Conservation (phyloP, 495 filamentous ascomycete species). For the Terfezia claveryi region DNA sequence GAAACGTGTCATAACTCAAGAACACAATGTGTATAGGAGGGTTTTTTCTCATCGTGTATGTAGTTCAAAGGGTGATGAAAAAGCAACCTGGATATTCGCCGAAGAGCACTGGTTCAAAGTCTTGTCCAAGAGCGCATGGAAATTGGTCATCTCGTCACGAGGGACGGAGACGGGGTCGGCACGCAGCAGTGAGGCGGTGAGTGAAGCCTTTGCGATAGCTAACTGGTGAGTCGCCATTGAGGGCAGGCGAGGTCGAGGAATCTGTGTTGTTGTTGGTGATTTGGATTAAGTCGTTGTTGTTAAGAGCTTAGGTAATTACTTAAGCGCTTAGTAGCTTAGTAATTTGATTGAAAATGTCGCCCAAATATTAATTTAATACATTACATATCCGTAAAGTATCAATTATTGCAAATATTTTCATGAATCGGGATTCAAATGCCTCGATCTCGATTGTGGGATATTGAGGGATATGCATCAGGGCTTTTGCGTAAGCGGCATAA, state of each 20-base stretch:
- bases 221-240: conserved; percentile 52
- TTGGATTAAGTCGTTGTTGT: too few relatives aligned
- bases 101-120: conserved; percentile 53
- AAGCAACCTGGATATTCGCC: conserved; percentile 89
- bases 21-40: conserved; percentile 19
- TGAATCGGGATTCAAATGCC: too few relatives aligned
- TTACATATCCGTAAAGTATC: too few relatives aligned
- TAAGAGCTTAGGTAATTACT: too few relatives aligned
- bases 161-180: conserved; percentile 44
- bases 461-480: too few relatives aligned
- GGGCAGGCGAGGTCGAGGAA: background rate
- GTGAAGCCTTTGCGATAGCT: conserved; percentile 60
- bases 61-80: conserved; percentile 2
- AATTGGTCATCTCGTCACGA: conserved; percentile 47
- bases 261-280: too few relatives aligned
- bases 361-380: too few relatives aligned
- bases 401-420: too few relatives aligned
- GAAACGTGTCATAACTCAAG: conserved; percentile 1
- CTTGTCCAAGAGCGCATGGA: conserved; percentile 45
- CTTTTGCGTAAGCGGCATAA: too few relatives aligned
- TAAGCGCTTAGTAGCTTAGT: too few relatives aligned
- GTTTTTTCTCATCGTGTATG: conserved; percentile 23
- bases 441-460: too few relatives aligned
- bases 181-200: conserved; percentile 51
- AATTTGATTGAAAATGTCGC: too few relatives aligned